Evolutionary conservation across 306 rosid genomes (phyloP), one percentile per base, ranked within the genome.

Genomic region (Castanea mollissima): DNA sequence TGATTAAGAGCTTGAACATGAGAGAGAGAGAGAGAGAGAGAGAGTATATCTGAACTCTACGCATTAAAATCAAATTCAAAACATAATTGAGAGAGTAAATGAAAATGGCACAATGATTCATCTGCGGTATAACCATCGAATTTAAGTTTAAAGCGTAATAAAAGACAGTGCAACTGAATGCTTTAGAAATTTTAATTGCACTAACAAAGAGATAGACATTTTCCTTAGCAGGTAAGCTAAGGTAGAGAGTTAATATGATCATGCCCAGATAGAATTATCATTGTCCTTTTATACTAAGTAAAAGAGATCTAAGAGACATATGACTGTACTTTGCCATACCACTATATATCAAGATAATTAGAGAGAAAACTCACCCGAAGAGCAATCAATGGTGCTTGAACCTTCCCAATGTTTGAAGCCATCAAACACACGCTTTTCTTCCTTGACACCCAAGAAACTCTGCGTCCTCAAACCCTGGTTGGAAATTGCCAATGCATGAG

Each of bases 351-450:
- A 35, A 35, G 52, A 14, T 34, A 34, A 68, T 23, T 32, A 32
- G n/a, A 25, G 59, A 69, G 46, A 25, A 67, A 82, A 81, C 87
- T 80, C 80, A 75, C 79, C 75, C 4, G 82, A 20, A 67, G 97
- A 67, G 86, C 89, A 75, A 59, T 76, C 71, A 69, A 67, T 14
- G 55, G 90, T 81, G 82, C 74, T 83, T 8, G 81, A 83, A 71
- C 87, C 76, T 23, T 79, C 90, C 67, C 67, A 79, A 74, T 78
- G 69, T 46, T 73, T 86, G 69, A 72, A 88, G 16, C 80, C 86
- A 81, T 91, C 84, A 34, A 84, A 77, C 9, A 73, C 27, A 18
- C 69, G 82, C 78, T 79, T 83, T 44, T 84, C 90, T 73, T 88
- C 97, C 32, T 74, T 83, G 6, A 81, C 81, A 68, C 84, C 80